These are phyloP conservation scores for Hymenoscyphus linearis DNA, from an alignment of 2,329 filamentous ascomycete genomes.

Conservation along the genomic window DNA sequence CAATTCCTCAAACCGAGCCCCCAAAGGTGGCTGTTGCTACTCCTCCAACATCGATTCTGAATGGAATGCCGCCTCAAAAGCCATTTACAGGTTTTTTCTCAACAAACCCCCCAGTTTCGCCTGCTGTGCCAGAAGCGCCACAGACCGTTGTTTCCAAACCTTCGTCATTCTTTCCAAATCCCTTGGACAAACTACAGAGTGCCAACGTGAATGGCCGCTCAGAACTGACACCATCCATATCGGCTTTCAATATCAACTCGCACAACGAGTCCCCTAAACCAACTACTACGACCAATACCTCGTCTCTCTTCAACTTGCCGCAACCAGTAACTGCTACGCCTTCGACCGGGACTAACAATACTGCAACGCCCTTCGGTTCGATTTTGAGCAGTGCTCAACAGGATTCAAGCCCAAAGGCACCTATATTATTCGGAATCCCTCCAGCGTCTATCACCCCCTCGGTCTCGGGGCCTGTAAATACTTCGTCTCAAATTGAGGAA, in stretches of 20 bases:
- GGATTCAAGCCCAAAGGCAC: conserved; percentile 4
- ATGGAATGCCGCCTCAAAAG: conserved; percentile 10
- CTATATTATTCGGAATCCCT: background rate
- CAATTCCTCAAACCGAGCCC: background rate
- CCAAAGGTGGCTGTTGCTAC: background rate
- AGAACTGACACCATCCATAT: background rate
- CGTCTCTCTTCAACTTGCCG: background rate
- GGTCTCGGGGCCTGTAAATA: background rate
- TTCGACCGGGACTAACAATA: background rate
- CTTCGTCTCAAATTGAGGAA: background rate
- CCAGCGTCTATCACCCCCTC: background rate
- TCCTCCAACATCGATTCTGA: conserved; percentile 15
- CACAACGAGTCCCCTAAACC: background rate
- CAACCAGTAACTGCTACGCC: background rate
- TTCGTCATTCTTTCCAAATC: background rate
- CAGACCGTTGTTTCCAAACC: background rate
- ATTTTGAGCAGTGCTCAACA: background rate
- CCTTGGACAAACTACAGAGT: background rate
- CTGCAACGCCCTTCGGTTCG: background rate
- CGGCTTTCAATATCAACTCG: background rate
- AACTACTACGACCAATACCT: background rate
- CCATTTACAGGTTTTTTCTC: conserved; percentile 8
- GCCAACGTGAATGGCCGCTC: background rate
- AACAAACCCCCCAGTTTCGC: background rate
- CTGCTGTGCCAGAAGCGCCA: background rate